phyloP scores from a whole-genome alignment of 441 rosid species.

The Eutrema salsugineum region DNA sequence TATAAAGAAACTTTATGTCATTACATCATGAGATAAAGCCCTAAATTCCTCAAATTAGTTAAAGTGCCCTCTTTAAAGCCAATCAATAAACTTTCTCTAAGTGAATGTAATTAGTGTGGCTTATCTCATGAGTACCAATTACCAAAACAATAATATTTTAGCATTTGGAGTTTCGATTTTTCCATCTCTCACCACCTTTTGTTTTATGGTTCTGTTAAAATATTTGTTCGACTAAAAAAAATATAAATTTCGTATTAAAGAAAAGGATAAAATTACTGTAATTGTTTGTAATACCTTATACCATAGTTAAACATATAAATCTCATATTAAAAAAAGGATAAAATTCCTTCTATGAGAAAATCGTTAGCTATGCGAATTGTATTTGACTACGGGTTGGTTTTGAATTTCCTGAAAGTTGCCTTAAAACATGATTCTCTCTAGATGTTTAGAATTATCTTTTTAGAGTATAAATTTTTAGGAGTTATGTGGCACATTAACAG shows the following conservation, averaged over 20 bases:
- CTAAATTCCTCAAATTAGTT: conserved; percentile 35
- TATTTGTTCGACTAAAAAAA: background rate
- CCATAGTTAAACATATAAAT: background rate
- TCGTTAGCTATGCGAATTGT: no score
- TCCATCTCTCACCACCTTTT: background rate
- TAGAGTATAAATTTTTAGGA: no score
- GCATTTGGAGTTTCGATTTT: background rate
- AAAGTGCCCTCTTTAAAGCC: conserved; percentile 25
- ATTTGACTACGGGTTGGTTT: no score
- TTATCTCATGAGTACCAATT: conserved; percentile 24
- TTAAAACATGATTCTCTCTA: no score
- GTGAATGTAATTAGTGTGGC: conserved; percentile 12
- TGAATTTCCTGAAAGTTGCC: no score
- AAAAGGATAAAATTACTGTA: background rate
- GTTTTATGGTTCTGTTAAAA: background rate
- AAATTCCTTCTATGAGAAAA: no score
- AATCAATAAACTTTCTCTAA: conserved; percentile 6
- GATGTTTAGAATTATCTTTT: no score
- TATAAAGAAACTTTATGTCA: conserved; percentile 27
- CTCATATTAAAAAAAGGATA: background rate
- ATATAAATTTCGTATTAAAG: no score
- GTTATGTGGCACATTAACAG: no score
- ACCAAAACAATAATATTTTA: background rate
- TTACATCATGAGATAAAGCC: conserved; percentile 34
- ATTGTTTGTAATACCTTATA: background rate